Percentiles rank a stretch among this genome's conserved stretches.
These are phyloP conservation scores for Rhodosporidiobolus odoratus DNA, from an alignment of 768 basidiomycete species.

Conservation along the genomic window DNA sequence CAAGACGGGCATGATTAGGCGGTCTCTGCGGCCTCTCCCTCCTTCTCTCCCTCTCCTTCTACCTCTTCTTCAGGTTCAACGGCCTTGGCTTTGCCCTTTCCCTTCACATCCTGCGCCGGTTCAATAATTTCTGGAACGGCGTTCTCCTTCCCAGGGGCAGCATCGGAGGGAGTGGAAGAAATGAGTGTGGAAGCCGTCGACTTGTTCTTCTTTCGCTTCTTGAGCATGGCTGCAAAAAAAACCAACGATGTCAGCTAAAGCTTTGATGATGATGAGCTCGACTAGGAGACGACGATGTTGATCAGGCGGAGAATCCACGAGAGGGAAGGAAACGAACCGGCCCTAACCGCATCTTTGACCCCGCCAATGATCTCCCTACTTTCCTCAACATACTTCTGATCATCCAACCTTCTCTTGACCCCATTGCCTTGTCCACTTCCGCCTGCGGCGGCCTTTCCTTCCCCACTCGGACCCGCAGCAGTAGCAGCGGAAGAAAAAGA, in stretches of 20 bases:
- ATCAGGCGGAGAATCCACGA: too few species aligned
- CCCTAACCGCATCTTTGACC: conserved; percentile 82
- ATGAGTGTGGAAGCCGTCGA: neutral
- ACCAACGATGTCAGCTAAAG: too few species aligned
- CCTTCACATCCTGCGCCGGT: conserved; percentile 17
- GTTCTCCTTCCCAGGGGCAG: conserved; percentile 14
- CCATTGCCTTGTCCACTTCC: conserved; percentile 51
- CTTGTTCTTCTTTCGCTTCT: conserved; percentile 64
- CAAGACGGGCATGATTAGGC: neutral
- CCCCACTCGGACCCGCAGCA: conserved; percentile 48
- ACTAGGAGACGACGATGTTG: too few species aligned
- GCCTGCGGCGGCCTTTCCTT: conserved; percentile 44
- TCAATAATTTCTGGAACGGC: neutral
- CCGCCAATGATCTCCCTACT: conserved; percentile 82
- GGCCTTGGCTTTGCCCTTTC: conserved; percentile 33
- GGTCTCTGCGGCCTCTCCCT: neutral
- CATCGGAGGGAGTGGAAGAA: neutral
- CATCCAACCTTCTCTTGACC: conserved; percentile 84
- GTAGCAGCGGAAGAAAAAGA: conserved; percentile 42
- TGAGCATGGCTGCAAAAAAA: conserved; percentile 56
- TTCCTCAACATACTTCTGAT: conserved; percentile 85
- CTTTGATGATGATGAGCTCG: too few species aligned
- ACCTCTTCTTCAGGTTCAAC: neutral
- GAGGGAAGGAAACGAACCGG: conserved; percentile 54
- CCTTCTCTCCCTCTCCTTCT: too few species aligned